Evolutionary conservation across 495 filamentous ascomycete genomes (phyloP).

Genomic region (Aspergillus hancockii): DNA sequence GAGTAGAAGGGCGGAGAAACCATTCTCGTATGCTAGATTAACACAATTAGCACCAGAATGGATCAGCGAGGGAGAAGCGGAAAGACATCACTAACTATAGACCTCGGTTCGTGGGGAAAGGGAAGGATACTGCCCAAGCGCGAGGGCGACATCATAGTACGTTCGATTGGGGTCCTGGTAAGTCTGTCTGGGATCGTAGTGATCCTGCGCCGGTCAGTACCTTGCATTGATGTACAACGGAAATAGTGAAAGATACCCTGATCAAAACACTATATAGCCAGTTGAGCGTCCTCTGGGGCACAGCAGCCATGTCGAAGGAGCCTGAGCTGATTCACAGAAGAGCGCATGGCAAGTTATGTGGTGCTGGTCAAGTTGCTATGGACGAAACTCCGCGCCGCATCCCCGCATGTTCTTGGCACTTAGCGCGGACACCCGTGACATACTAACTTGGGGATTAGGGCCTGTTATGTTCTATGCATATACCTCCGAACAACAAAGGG

Average conservation of each 20-base stretch:
- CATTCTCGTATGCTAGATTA: constrained; percentile 81
- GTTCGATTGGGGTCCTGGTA: constrained; percentile 90
- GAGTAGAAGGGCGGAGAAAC: constrained; percentile 81
- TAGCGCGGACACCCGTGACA: background rate
- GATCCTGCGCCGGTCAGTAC: constrained; percentile 63
- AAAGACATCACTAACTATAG: constrained; percentile 66
- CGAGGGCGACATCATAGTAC: constrained; percentile 86
- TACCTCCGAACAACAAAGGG: too few relatives aligned
- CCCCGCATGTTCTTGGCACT: constrained; percentile 2
- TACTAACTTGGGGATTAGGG: background rate
- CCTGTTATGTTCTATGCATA: background rate
- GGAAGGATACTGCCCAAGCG: constrained; percentile 77
- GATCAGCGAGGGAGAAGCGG: too few relatives aligned
- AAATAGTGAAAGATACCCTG: constrained; percentile 54
- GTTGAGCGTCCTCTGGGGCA: constrained; percentile 84
- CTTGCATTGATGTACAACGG: background rate
- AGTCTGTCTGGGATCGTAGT: constrained; percentile 84
- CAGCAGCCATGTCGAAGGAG: constrained; percentile 62
- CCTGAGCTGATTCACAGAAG: background rate
- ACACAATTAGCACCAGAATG: background rate
- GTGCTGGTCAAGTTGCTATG: too few relatives aligned
- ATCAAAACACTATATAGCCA: constrained; percentile 93
- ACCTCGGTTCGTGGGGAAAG: constrained; percentile 92
- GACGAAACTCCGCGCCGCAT: too few relatives aligned
- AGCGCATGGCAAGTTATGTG: too few relatives aligned